Percentiles rank a stretch among this genome's conserved stretches.
These are phyloP conservation scores for Chrysoporthe deuterocubensis DNA, from an alignment of 2,329 filamentous ascomycete genomes.

Conservation along the genomic window DNA sequence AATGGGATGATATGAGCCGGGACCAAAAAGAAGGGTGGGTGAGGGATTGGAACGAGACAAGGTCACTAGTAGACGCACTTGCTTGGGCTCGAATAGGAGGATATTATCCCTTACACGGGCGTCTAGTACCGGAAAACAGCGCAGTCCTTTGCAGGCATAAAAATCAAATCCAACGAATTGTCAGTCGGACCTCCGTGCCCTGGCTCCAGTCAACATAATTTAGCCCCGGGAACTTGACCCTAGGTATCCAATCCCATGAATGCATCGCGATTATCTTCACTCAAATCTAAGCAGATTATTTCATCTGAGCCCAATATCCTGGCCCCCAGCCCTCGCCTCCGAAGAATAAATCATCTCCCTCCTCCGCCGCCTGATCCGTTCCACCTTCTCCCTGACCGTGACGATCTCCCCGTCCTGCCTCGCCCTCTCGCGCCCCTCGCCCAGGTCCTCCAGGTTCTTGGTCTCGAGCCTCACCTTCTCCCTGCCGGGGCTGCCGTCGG, in stretches of 20 bases:
- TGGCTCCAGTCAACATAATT: not conserved
- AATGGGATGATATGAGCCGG: not conserved
- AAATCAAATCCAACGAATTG: not conserved
- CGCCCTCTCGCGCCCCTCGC: slow-evolving; percentile 52
- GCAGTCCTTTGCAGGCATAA: not conserved
- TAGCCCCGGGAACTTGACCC: not conserved
- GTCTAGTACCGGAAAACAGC: not conserved
- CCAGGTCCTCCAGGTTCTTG: slow-evolving; percentile 55
- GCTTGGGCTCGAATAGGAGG: not conserved
- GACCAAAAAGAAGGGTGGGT: not conserved
- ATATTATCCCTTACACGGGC: not conserved
- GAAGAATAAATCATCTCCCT: slow-evolving; percentile 13
- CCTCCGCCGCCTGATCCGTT: slow-evolving; percentile 42
- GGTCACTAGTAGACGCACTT: not conserved
- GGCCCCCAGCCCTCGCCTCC: not conserved
- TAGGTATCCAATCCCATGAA: not conserved
- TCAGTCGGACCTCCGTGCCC: not conserved
- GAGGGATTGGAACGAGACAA: too few species aligned
- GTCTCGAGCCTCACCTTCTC: slow-evolving; percentile 46
- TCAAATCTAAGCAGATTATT: not conserved
- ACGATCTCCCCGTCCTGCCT: slow-evolving; percentile 49
- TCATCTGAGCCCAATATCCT: slow-evolving; percentile 24
- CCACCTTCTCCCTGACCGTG: slow-evolving; percentile 48
- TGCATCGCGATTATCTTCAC: not conserved
- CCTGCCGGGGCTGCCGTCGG: slow-evolving; percentile 33